phyloP scores from a whole-genome alignment of 441 rosid genomes.

The Adansonia grandidieri region DNA sequence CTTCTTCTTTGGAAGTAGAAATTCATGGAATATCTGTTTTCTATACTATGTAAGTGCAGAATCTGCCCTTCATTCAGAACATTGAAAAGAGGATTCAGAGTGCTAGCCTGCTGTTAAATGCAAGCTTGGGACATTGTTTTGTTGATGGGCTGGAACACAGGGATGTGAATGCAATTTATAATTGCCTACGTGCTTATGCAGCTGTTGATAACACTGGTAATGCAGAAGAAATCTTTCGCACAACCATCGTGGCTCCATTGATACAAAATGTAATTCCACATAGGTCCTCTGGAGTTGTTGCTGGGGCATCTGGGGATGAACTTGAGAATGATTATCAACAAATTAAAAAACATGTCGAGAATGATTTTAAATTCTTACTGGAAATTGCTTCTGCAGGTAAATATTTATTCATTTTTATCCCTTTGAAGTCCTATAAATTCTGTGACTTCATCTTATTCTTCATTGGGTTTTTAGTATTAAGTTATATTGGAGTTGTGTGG shows the following conservation, averaged over 20 bases:
- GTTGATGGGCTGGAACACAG: conserved; percentile 81
- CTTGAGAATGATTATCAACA: conserved; percentile 80
- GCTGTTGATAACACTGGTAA: conserved; percentile 78
- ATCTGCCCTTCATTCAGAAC: conserved; percentile 93
- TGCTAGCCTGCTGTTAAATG: conserved; percentile 85
- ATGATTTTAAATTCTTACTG: conserved; percentile 81
- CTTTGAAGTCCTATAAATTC: background rate
- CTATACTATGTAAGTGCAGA: conserved; percentile 87
- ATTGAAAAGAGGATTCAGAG: conserved; percentile 95
- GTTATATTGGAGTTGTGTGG: background rate
- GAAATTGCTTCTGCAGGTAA: conserved; percentile 86
- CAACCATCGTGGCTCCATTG: conserved; percentile 74
- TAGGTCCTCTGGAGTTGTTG: conserved; percentile 47
- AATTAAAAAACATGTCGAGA: conserved; percentile 63
- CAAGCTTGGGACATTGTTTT: conserved; percentile 96
- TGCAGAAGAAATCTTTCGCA: conserved; percentile 87
- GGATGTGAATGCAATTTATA: conserved; percentile 87
- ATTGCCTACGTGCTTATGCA: conserved; percentile 95
- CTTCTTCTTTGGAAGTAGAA: conserved; percentile 12
- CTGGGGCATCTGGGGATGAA: conserved; percentile 64
- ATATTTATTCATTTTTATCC: conserved; percentile 3
- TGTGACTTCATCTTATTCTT: background rate
- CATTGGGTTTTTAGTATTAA: background rate
- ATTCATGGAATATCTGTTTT: conserved; percentile 44
- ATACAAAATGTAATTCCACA: conserved; percentile 66